Conservation (phyloP, 495 filamentous ascomycete species). For the Penicillium ochrochloron region DNA sequence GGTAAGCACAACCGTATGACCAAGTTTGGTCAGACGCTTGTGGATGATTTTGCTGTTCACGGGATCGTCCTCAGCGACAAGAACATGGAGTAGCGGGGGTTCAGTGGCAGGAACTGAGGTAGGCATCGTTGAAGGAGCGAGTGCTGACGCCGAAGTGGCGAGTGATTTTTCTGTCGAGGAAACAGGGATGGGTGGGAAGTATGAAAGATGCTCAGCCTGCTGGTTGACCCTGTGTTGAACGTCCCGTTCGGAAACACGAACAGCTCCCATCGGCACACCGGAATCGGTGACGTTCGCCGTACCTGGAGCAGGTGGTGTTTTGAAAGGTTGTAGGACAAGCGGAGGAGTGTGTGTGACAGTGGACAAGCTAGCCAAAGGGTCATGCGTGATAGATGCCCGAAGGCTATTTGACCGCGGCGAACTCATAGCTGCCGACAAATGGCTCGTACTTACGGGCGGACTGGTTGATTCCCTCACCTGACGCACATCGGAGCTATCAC, state of each 20-base stretch:
- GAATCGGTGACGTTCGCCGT: slow-evolving; percentile 45
- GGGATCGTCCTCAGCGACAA: slow-evolving; percentile 92
- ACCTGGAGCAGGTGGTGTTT: slow-evolving; percentile 35
- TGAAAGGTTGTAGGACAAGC: slow-evolving; percentile 23
- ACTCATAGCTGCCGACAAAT: slow-evolving; percentile 24
- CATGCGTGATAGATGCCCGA: slow-evolving; percentile 20
- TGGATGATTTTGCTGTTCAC: slow-evolving; percentile 87
- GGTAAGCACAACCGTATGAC: slow-evolving; percentile 73
- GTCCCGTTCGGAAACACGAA: slow-evolving; percentile 46
- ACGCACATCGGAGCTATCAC: slow-evolving; percentile 30
- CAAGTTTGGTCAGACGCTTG: slow-evolving; percentile 81
- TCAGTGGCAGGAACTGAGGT: slow-evolving; percentile 26
- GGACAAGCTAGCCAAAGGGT: slow-evolving; percentile 30
- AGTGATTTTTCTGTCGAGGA: slow-evolving; percentile 6
- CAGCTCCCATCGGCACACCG: slow-evolving; percentile 44
- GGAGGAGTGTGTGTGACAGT: slow-evolving; percentile 32
- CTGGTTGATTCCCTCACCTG: slow-evolving; percentile 13
- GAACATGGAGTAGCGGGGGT: slow-evolving; percentile 54
- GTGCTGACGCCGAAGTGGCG: slow-evolving; percentile 10
- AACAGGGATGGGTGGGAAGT: slow-evolving; percentile 22
- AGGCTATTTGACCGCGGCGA: slow-evolving; percentile 10
- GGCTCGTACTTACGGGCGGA: slow-evolving; percentile 18
- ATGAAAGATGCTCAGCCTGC: slow-evolving; percentile 20
- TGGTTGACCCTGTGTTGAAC: slow-evolving; percentile 20
- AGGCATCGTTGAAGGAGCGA: slow-evolving; percentile 15